These are phyloP conservation scores for Gaeumannomyces tritici DNA, from an alignment of 2,329 filamentous ascomycete genomes.

Conservation along the genomic window DNA sequence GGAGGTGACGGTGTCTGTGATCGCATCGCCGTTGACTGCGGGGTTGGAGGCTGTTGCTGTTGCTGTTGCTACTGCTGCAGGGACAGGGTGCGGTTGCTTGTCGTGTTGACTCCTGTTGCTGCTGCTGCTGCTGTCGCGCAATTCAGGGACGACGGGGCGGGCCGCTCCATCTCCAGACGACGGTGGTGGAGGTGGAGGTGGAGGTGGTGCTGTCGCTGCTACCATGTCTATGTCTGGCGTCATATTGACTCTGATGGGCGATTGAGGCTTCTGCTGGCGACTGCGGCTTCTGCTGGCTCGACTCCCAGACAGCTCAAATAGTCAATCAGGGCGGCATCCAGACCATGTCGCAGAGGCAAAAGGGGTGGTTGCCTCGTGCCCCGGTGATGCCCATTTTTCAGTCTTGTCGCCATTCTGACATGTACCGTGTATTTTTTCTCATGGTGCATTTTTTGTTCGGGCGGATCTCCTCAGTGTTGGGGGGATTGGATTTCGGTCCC, in stretches of 20 bases:
- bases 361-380: too few species aligned
- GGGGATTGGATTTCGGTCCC: too few species aligned
- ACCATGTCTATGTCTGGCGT: too few species aligned
- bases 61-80: background rate
- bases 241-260: background rate
- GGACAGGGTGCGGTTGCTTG: background rate
- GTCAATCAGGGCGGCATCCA: too few species aligned
- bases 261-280: background rate
- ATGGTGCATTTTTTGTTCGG: slow-evolving; percentile 5
- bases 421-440: slow-evolving; percentile 15
- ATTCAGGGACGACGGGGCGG: too few species aligned
- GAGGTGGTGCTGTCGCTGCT: too few species aligned
- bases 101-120: background rate
- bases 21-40: background rate
- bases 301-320: too few species aligned
- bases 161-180: too few species aligned
- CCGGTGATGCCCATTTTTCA: background rate
- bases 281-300: too few species aligned
- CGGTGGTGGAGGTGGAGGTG: too few species aligned
- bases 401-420: slow-evolving; percentile 8
- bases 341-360: too few species aligned
- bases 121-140: background rate
- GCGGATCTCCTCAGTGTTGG: background rate
- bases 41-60: background rate
- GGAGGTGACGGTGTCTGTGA: background rate